Conservation (phyloP, 768 basidiomycete genomes). For the Hebeloma cylindrosporum region DNA sequence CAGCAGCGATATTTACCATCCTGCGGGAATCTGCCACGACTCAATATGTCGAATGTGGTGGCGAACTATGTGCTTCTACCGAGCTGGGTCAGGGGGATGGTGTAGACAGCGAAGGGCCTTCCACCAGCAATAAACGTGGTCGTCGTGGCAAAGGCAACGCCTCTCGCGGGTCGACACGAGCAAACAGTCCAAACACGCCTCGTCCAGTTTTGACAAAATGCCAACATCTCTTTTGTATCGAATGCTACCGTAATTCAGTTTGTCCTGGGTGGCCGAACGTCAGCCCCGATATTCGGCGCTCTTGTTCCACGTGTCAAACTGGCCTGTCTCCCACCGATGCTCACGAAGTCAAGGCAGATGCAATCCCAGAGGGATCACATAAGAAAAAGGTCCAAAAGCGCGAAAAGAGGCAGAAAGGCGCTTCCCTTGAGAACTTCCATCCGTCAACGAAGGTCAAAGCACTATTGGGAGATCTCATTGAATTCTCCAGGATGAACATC, state of each 20-base stretch:
- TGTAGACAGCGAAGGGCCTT: slow-evolving; percentile 49
- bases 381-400: slow-evolving; percentile 69
- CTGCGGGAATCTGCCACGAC: slow-evolving; percentile 85
- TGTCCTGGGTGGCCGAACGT: slow-evolving; percentile 82
- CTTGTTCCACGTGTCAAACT: slow-evolving; percentile 79
- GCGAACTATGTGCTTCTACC: slow-evolving; percentile 60
- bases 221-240: slow-evolving; percentile 88
- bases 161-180: slow-evolving; percentile 73
- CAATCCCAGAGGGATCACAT: slow-evolving; percentile 37
- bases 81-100: slow-evolving; percentile 49
- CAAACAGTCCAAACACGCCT: slow-evolving; percentile 64
- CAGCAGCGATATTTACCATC: slow-evolving; percentile 80
- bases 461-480: slow-evolving; percentile 75
- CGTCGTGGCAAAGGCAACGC: slow-evolving; percentile 49
- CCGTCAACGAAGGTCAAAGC: slow-evolving; percentile 89
- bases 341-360: slow-evolving; percentile 75
- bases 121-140: slow-evolving; percentile 42
- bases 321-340: slow-evolving; percentile 71
- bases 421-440: slow-evolving; percentile 53
- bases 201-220: slow-evolving; percentile 85
- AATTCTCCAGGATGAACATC: slow-evolving; percentile 82
- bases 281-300: slow-evolving; percentile 49
- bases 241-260: slow-evolving; percentile 81
- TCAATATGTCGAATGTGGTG: slow-evolving; percentile 86
- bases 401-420: slow-evolving; percentile 64